Base-by-base conservation (phyloP, 2,329 filamentous ascomycete species). In the Colletotrichum costaricense region DNA sequence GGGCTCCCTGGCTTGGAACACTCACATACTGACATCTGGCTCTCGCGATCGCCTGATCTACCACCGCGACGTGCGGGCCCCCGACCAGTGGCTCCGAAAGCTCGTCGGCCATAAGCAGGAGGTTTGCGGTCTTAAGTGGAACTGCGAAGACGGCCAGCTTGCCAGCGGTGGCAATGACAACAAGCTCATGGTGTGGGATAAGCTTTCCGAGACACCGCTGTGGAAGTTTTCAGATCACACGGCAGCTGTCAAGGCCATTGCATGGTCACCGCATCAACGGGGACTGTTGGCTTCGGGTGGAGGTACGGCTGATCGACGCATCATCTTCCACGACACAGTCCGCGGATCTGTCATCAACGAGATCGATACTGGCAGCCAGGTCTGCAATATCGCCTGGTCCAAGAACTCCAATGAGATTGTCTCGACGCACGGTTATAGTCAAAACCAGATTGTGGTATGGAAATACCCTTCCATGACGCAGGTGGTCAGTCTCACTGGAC, bases 401-500 rank as follows among this genome's bases (percentile, higher is more conserved):
- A 97, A 97, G 80, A 98, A 98, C 82, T 98, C 95, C 8, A 98
- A 98, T 81, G 97, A 99, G 83, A 95, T 99, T 71, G 96, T 99
- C 67, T 96, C 93, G 63, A 99, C 97, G 1, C 97, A 99, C 80
- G 97, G 97, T 7, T 99, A 98, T 85, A 96, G 93, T 77, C 97
- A 99, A 81, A 98, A 99, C 81, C 97, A 98, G 82, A 98, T 99
- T 78, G 96, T 98, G 49, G 95, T 99, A 68, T 99, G 97, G 97
- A 99, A 99, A 80, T 99, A 99, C 80, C 97, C 97, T 1, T 95
- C 93, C 77, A 98, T 99, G 97, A 95, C 95, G 62, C 97, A 98
- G 81, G 95, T 99, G 9, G 96, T 95, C 54, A 97, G 94, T 77
- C 87, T 99, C 58, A 99, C 97, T 0, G 97, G 97, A 0, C 97